Base-by-base conservation (phyloP, 1,284 basidiomycete species). In the Ustilago crameri region DNA sequence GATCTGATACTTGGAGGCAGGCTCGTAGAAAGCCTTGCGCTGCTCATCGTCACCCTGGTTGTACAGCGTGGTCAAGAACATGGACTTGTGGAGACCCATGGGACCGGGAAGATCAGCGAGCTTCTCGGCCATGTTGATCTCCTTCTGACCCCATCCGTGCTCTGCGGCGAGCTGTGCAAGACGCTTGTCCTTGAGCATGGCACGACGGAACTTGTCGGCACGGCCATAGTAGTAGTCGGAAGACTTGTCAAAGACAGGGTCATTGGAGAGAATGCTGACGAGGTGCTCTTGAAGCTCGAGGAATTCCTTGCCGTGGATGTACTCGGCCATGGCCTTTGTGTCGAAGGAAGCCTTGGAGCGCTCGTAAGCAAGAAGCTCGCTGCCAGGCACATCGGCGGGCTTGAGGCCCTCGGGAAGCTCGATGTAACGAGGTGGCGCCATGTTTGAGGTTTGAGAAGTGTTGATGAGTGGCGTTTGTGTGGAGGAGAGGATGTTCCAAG, bases 181-280 rank as follows among this genome's bases (percentile, higher is more conserved):
- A 14, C 81, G 79, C 69, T 82, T 84, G 66, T 84, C 84, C 68
- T 79, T 84, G 50, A 61, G 51, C 55, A 84, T 68, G 32, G 81
- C 83, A 35, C 61, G 51, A 5, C 74, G 69, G 70, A 80, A 84
- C 73, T 81, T 83, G 46, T 82, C 83, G 2, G 69, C 71, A 30
- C 83, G 78, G 23, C 76, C 72, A 47, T 81, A 63, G 76, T 83
- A 84, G 67, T 76, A 89, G 88, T 87, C 87, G 53, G 85, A 81
- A 0, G 86, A 84, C 80, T 91, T 91, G 82, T 90, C 87, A 67
- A 92, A 91, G 27, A 59, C 45, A 23, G 88, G 86, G 61, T 92
- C 90, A 2, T 84, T 81, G 27, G 85, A 84, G 51, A 92, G 82
- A 15, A 90, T 67, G 2, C 81, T 63, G 14, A 88, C 85, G 9